phyloP scores from a whole-genome alignment of 2,329 filamentous ascomycete species.

The Neonectria sp. region DNA sequence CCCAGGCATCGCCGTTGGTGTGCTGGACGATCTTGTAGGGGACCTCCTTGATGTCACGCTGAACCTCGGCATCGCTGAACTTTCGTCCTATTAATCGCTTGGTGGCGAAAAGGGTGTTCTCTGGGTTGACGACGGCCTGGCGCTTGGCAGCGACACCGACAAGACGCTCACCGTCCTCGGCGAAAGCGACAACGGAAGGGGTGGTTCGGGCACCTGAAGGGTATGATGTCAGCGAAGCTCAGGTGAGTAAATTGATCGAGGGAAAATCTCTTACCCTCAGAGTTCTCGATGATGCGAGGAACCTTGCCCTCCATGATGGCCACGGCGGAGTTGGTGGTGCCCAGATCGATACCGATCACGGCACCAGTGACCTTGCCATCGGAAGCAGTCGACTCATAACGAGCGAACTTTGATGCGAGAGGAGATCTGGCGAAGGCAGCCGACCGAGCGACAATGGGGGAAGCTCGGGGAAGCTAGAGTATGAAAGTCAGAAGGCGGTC shows the following conservation, averaged over 20 bases:
- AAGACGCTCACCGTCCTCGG: constrained; percentile 94
- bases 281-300: constrained; percentile 97
- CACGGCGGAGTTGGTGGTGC: constrained; percentile 98
- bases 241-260: constrained; percentile 23
- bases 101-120: constrained; percentile 98
- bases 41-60: constrained; percentile 97
- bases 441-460: constrained; percentile 77
- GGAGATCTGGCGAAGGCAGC: constrained; percentile 78
- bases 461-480: constrained; percentile 82
- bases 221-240: constrained; percentile 23
- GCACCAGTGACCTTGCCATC: constrained; percentile 87
- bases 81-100: constrained; percentile 99
- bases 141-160: constrained; percentile 98
- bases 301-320: constrained; percentile 98
- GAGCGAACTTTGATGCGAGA: constrained; percentile 79
- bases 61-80: constrained; percentile 93
- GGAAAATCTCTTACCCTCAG: constrained; percentile 77
- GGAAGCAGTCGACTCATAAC: constrained; percentile 78
- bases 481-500: constrained; percentile 36
- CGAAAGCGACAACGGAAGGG: constrained; percentile 93
- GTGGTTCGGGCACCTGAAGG: constrained; percentile 56
- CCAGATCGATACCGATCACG: constrained; percentile 98
- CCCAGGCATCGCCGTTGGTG: constrained; percentile 96
- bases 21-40: constrained; percentile 99
- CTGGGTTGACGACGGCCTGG: constrained; percentile 97